These are phyloP conservation scores for Boletus huronensis DNA, from an alignment of 768 basidiomycete genomes.

Conservation along the genomic window DNA sequence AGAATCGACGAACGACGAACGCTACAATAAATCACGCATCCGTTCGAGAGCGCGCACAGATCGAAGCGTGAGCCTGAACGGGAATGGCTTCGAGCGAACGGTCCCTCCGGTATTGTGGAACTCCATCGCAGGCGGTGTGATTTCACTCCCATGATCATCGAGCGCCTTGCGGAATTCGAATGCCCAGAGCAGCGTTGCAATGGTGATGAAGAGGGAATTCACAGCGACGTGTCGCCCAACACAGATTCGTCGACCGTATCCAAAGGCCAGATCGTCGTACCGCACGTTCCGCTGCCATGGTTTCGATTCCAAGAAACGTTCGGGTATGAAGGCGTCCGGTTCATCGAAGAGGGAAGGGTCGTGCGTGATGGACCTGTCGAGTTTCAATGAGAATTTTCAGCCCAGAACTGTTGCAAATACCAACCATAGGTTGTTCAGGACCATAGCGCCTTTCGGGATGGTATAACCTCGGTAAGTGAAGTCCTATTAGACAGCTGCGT, in stretches of 20 bases:
- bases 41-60: not conserved
- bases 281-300: not conserved
- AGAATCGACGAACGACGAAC: not conserved
- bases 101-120: slow-evolving; percentile 6
- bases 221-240: slow-evolving; percentile 6
- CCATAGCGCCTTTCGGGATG: slow-evolving; percentile 6
- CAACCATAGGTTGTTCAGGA: slow-evolving; percentile 1
- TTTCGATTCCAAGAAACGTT: slow-evolving; percentile 9
- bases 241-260: slow-evolving; percentile 13
- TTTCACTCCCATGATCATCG: slow-evolving; percentile 2
- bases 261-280: slow-evolving; percentile 11
- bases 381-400: not conserved
- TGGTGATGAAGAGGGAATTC: slow-evolving; percentile 9
- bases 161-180: slow-evolving; percentile 8
- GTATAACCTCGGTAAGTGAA: slow-evolving; percentile 1
- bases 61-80: not conserved
- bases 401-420: not conserved
- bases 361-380: slow-evolving; percentile 5
- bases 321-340: slow-evolving; percentile 16
- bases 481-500: not conserved
- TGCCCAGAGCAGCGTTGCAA: slow-evolving; percentile 6
- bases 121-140: slow-evolving; percentile 7
- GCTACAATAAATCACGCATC: not conserved
- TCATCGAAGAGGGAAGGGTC: slow-evolving; percentile 8
- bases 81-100: slow-evolving; percentile 4